Base-by-base conservation (phyloP, 352 stramenopile genomes). In the Phytophthora fragariae region DNA sequence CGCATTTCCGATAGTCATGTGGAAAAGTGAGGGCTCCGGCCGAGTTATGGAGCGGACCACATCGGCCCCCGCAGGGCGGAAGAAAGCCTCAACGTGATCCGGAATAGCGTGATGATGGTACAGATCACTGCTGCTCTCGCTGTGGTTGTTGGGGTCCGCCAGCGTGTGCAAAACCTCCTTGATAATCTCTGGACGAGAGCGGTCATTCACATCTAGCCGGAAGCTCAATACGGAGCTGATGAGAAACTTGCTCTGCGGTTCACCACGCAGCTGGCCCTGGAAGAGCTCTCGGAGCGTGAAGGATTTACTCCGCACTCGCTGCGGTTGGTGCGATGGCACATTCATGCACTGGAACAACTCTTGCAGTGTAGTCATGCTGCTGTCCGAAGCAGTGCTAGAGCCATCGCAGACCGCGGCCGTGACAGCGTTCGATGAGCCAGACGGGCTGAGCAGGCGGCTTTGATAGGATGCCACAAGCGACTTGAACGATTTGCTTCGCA, bases 311-410 rank as follows among this genome's bases (percentile, higher is more conserved):
- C 88, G 86, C 60, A 91, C 80, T 7, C 87, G 85, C 62, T 93
- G 87, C 0, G 88, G 88, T 62, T 94, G 86, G 65, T 95, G 89
- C 0, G 89, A 96, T 3, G 86, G 72, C 15, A 96, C 88, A 73
- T 91, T 96, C 89, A 96, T 96, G 52, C 87, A 94, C 62, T 96
- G 89, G 50, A 94, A 93, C n/a, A 96, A 68, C 60, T 96, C 89
- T 71, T 94, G 86, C 27, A 96, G 68, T 15, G 86, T 94, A 14
- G 89, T 96, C 82, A 93, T 91, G 58, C 86, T 95, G 59, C 77
- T 88, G 29, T 93, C 84, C 0, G 89, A 94, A 49, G 83, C 86
- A 19, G 82, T 86, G 41, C 80, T 85, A 5, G 60, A 79, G 33
- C 69, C 63, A 46, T 83, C 73, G 29, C 64, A 79, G 52, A 54